These are phyloP conservation scores for Sphagnurus paluster DNA, from an alignment of 1,284 basidiomycete genomes.

Conservation along the genomic window DNA sequence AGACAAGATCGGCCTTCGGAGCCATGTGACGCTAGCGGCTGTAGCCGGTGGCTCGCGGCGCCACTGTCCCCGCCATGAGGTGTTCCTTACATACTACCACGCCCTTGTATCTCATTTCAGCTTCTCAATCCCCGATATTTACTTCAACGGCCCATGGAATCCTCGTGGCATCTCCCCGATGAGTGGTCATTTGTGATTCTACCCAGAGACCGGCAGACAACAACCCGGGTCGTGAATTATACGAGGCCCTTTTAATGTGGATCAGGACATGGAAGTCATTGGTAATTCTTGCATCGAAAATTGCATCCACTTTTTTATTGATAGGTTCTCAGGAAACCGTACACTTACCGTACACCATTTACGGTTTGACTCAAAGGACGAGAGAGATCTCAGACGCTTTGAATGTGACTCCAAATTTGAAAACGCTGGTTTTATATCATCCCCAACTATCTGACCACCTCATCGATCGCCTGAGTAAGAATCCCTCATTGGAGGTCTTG, in stretches of 20 bases:
- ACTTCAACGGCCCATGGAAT: no score
- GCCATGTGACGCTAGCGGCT: no score
- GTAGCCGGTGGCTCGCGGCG: no score
- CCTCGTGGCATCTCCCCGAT: slow-evolving; percentile 7
- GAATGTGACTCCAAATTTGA: neutral
- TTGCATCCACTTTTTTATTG: neutral
- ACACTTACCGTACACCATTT: neutral
- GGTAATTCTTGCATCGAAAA: neutral
- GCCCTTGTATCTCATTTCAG: no score
- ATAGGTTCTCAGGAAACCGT: neutral
- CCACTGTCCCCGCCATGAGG: no score
- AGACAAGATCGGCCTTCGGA: no score
- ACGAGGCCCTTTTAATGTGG: neutral
- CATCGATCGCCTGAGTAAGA: neutral
- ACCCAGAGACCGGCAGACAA: neutral
- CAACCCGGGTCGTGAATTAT: neutral
- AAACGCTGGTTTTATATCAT: neutral
- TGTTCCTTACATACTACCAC: no score
- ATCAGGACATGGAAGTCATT: neutral
- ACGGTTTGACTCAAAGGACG: neutral
- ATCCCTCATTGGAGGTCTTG: neutral
- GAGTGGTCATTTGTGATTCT: slow-evolving; percentile 17
- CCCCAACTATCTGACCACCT: neutral
- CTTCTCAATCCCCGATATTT: no score
- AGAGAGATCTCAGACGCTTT: neutral